Base-by-base conservation (phyloP, 257 asterid genomes). In the Scutellaria galericulata region DNA sequence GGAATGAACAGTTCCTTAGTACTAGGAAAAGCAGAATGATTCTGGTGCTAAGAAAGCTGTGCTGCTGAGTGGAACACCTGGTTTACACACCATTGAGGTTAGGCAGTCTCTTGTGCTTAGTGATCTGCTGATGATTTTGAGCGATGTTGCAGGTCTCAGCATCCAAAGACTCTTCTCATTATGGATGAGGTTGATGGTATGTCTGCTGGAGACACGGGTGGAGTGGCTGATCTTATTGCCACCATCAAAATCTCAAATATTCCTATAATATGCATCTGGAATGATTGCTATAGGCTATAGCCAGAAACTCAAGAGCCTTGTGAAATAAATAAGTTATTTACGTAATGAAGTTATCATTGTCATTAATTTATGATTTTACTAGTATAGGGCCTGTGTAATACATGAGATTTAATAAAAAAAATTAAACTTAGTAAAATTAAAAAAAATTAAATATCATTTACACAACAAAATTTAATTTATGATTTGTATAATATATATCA, bases 171-270 rank as follows among this genome's bases (percentile, higher is more conserved):
- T 66, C 97, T 95, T 77, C 91, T 95, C 70, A 90, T 95, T 31
- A 95, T 95, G 99, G 99, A 95, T 81, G 99, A 95, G 83, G 99
- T 95, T 83, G 99, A 95, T 47, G 99, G 99, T 64, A 95, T 95
- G 98, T 92, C 99, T 75, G 99, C 90, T 81, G 99, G 99, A 69
- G 99, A 95, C 80, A 88, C 98, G 83, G 99, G 99, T 58, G 99
- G 99, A 70, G 95, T 92, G 61, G 94, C 97, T 40, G 99, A 95
- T 88, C 97, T 95, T 72, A 95, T 95, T 80, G 90, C 99, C 82
- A 92, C 92, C 79, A 95, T 95, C 79, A 95, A 90, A 83, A 80
- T 77, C 75, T 95, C 99, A 14, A 95, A 88, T 83, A 83, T 90
- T 73, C 99, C 99, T 70, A 91, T 95, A 66, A 91, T 95, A 79